Evolutionary conservation across 2,329 filamentous ascomycete species (phyloP).

Genomic region (Calycina herbarum): DNA sequence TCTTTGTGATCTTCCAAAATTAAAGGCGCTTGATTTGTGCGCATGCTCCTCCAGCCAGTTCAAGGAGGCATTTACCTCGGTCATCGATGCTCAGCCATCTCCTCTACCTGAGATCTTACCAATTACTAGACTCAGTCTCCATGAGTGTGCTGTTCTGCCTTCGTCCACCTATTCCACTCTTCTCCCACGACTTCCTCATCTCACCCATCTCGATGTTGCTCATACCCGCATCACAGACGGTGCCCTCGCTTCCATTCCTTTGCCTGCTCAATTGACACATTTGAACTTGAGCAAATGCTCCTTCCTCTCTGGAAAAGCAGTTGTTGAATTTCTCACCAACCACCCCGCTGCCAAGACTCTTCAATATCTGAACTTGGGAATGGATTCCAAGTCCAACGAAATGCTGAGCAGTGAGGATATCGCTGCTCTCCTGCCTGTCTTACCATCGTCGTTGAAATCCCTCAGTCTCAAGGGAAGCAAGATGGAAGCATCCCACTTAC

Average conservation of each 20-base stretch:
- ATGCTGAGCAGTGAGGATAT: slow-evolving; percentile 68
- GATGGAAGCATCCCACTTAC: slow-evolving; percentile 65
- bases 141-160: slow-evolving; percentile 74
- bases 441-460: slow-evolving; percentile 68
- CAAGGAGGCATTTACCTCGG: slow-evolving; percentile 61
- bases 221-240: slow-evolving; percentile 74
- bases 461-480: slow-evolving; percentile 75
- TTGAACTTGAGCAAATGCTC: slow-evolving; percentile 77
- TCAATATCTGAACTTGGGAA: slow-evolving; percentile 71
- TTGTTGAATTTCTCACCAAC: slow-evolving; percentile 69
- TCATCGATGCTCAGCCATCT: slow-evolving; percentile 37
- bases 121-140: slow-evolving; percentile 69
- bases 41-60: slow-evolving; percentile 70
- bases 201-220: slow-evolving; percentile 79
- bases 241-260: slow-evolving; percentile 68
- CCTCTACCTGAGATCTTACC: slow-evolving; percentile 53
- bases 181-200: slow-evolving; percentile 65
- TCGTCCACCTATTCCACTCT: slow-evolving; percentile 66
- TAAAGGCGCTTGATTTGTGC: slow-evolving; percentile 74
- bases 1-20: slow-evolving; percentile 62
- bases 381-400: slow-evolving; percentile 71
- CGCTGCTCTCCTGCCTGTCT: slow-evolving; percentile 60
- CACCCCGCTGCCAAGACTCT: slow-evolving; percentile 70
- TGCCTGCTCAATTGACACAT: slow-evolving; percentile 72
- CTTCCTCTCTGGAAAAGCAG: slow-evolving; percentile 61